Evolutionary conservation across 139 green algal species (phyloP), one percentile per base, ranked within the genome.

Genomic region (Zygnema cylindricum): DNA sequence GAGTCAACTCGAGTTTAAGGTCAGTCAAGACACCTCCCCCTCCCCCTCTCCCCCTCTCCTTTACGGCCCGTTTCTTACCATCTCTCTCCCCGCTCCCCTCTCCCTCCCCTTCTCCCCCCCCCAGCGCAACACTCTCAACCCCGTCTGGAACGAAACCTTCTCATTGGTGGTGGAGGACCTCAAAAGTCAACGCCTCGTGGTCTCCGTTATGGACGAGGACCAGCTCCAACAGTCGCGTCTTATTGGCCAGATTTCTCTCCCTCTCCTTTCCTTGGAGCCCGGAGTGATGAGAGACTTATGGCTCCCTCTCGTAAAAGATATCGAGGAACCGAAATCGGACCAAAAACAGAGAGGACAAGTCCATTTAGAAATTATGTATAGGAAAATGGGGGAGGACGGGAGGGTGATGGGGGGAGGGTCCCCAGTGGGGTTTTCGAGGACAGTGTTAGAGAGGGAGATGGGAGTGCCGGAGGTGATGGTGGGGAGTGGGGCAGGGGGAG

Each of bases 101-200:
- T 39, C 82, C 73, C n/a, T 85, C 69, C 35, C 82, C 49, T 2
- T 42, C 71, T 79, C 71, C 40, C 71, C 11, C 71, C 40, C 71
- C 11, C 84, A 89, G 84, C 23, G 32, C 76, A 91, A 91, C 81
- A 83, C n/a, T 11, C 30, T 90, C 22, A 88, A 90, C 69, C 86
- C 86, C 1, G 36, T 89, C 0, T 91, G 86, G 86, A 89, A 91
- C 81, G 82, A 91, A 38, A 38, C 30, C 43, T 91, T 91, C 42
- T 38, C 54, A 1, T 33, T 91, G 23, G 23, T 43, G 0, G 86
- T 91, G 79, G 79, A 91, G 69, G 86, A 91, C 81, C 54, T 30
- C 25, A 40, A 25, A 11, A 84, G 35, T 33, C 86, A 91, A 54
- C 36, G 49, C 7, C 86, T 91, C 32, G 40, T 83, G 23, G 75